Conservation (phyloP, 1,139 yeast genomes). For the Protomyces inundatus region DNA sequence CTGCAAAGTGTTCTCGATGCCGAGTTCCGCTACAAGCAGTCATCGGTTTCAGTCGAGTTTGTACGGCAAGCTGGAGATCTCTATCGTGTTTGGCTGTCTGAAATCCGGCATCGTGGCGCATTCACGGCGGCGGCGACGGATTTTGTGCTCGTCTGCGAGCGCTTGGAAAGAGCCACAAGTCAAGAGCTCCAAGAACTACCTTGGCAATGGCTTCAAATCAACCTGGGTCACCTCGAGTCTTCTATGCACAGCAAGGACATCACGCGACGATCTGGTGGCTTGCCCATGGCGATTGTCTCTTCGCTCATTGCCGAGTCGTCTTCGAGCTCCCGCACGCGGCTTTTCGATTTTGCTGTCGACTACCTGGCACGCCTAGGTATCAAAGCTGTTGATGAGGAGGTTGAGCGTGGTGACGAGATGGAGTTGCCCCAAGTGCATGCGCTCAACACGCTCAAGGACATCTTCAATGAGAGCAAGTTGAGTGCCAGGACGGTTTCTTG, state of each 20-base stretch:
- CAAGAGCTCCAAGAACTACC: conserved; percentile 43
- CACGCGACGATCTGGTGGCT: conserved; percentile 86
- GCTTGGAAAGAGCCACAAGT: conserved; percentile 42
- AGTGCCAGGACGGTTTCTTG: conserved; percentile 50
- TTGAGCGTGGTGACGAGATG: conserved; percentile 46
- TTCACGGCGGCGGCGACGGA: conserved; percentile 82
- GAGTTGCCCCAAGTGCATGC: conserved; percentile 94
- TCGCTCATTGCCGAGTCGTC: conserved; percentile 55
- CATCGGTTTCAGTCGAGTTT: neutral
- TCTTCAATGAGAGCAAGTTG: conserved; percentile 65
- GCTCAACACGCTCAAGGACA: conserved; percentile 69
- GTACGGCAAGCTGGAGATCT: conserved; percentile 47
- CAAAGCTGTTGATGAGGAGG: conserved; percentile 44
- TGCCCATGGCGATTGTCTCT: conserved; percentile 74
- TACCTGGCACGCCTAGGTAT: conserved; percentile 38
- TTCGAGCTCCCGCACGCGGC: conserved; percentile 35
- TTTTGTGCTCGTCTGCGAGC: conserved; percentile 56
- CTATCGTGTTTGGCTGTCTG: conserved; percentile 60
- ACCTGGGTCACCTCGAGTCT: conserved; percentile 50
- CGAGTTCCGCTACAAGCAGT: conserved; percentile 34
- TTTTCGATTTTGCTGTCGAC: conserved; percentile 50
- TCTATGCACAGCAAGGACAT: conserved; percentile 54
- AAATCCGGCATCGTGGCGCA: conserved; percentile 84
- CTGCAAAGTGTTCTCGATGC: conserved; percentile 45
- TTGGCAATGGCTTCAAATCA: conserved; percentile 52